These are phyloP conservation scores for Glycine tomentella DNA, from an alignment of 306 rosid genomes.

Conservation along the genomic window DNA sequence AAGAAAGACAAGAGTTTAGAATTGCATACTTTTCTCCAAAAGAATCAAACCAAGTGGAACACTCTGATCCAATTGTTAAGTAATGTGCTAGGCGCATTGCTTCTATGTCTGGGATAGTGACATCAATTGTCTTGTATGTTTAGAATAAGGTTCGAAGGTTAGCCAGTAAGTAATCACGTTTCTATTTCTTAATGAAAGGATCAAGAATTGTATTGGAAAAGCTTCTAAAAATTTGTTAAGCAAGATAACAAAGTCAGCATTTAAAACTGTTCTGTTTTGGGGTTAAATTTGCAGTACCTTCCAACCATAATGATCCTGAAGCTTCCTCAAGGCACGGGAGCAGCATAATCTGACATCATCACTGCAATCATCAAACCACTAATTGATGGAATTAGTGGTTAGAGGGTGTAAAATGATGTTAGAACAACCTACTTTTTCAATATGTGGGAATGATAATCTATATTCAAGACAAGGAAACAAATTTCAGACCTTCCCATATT, in stretches of 20 bases:
- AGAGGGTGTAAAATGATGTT: conserved; percentile 36
- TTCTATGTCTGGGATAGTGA: conserved; percentile 93
- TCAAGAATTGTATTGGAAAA: conserved; percentile 20
- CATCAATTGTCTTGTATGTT: conserved; percentile 66
- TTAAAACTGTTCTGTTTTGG: conserved; percentile 7
- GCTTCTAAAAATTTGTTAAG: conserved; percentile 17
- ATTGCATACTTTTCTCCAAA: conserved; percentile 61
- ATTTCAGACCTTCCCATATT: conserved; percentile 72
- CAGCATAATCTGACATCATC: conserved; percentile 80
- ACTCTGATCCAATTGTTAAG: conserved; percentile 80
- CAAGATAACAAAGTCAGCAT: conserved; percentile 2
- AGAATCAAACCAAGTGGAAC: conserved; percentile 66
- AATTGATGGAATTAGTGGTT: conserved; percentile 78
- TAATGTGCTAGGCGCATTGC: conserved; percentile 92
- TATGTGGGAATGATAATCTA: conserved; percentile 2
- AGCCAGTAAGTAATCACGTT: conserved; percentile 31
- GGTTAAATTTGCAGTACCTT: conserved; percentile 57
- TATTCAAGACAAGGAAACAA: conserved; percentile 10
- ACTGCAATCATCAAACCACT: conserved; percentile 97
- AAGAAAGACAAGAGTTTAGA: conserved; percentile 28
- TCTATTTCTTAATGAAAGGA: neutral
- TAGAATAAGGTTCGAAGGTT: conserved; percentile 27
- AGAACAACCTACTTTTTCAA: conserved; percentile 30
- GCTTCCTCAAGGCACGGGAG: conserved; percentile 66
- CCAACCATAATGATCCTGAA: conserved; percentile 74